These are phyloP conservation scores for Pseudocercospora musae DNA, from an alignment of 2,329 filamentous ascomycete species.

Conservation along the genomic window DNA sequence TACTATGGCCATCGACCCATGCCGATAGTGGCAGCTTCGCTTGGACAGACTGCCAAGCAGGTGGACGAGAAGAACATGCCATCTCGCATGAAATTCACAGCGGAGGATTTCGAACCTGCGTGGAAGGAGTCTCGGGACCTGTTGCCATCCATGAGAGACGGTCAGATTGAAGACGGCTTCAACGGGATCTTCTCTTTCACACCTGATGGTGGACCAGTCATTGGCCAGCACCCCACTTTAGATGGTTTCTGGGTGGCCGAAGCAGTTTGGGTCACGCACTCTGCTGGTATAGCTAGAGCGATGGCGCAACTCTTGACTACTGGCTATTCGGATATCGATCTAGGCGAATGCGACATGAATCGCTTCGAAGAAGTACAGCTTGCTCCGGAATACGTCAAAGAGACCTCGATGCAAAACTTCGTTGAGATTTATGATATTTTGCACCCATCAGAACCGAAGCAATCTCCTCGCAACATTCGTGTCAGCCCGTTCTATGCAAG, in stretches of 20 bases:
- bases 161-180: constrained; percentile 58
- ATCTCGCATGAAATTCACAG: constrained; percentile 59
- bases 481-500: constrained; percentile 57
- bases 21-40: constrained; percentile 54
- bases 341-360: constrained; percentile 58
- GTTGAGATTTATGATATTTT: constrained; percentile 64
- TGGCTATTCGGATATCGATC: constrained; percentile 54
- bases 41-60: constrained; percentile 53
- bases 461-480: constrained; percentile 57
- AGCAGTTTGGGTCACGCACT: constrained; percentile 66
- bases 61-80: constrained; percentile 62
- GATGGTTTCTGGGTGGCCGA: constrained; percentile 64
- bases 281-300: constrained; percentile 60
- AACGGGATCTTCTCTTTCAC: constrained; percentile 67
- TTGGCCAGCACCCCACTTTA: constrained; percentile 57
- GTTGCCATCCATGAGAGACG: constrained; percentile 51
- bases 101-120: constrained; percentile 58
- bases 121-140: constrained; percentile 57
- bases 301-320: constrained; percentile 58
- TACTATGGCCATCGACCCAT: constrained; percentile 63
- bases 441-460: constrained; percentile 57
- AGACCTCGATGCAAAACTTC: constrained; percentile 61
- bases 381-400: constrained; percentile 53
- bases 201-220: constrained; percentile 59
- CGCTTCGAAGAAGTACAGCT: constrained; percentile 62